Evolutionary conservation across 2,329 filamentous ascomycete genomes (phyloP).

Genomic region (Arthrobotrys conoides): DNA sequence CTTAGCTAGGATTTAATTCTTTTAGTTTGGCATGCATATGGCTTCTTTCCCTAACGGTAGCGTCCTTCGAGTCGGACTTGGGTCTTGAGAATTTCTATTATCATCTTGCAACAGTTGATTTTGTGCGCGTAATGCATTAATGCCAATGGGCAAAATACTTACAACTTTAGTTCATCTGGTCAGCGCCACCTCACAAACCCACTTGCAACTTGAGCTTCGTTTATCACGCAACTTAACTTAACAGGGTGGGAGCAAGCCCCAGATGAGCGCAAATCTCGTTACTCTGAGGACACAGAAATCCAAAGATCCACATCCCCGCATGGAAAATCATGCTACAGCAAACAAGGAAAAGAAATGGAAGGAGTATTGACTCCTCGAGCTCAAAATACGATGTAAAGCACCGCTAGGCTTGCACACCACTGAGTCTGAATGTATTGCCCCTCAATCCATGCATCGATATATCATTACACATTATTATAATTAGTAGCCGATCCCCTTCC

Average conservation of each 20-base stretch:
- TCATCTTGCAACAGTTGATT: too few species aligned
- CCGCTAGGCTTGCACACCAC: neutral
- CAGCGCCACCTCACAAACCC: neutral
- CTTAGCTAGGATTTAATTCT: neutral
- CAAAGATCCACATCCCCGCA: constrained; percentile 7
- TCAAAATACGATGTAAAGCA: neutral
- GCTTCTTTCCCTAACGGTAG: neutral
- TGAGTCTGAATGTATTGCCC: neutral
- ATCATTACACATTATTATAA: neutral
- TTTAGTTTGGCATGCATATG: constrained; percentile 3
- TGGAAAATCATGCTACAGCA: neutral
- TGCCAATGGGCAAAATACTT: neutral
- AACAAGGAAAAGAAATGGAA: constrained; percentile 1
- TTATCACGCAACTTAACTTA: constrained; percentile 5
- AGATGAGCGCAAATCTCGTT: constrained; percentile 13
- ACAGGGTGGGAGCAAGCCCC: too few species aligned
- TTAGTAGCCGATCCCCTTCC: neutral
- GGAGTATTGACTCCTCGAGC: neutral
- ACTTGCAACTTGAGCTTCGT: neutral
- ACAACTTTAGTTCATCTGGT: neutral
- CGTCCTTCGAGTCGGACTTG: neutral
- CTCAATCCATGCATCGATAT: neutral
- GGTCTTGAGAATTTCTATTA: too few species aligned
- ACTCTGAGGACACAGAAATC: neutral
- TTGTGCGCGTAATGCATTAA: too few species aligned